Base-by-base conservation (phyloP, 2,329 filamentous ascomycete species). In the Aspergillus tubingensis region DNA sequence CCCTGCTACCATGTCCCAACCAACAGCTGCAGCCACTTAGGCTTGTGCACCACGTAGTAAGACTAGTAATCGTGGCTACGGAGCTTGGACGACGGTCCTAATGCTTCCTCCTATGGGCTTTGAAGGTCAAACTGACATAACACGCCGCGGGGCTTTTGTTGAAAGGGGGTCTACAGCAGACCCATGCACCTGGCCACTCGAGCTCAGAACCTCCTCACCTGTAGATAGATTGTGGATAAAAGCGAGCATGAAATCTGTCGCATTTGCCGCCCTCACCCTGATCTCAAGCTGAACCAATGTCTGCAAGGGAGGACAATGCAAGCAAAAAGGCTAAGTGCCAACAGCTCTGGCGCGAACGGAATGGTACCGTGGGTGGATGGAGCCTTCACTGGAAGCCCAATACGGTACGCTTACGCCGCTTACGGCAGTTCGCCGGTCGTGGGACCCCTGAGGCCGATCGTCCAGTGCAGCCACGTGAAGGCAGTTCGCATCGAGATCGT, bases 371-470 rank as follows among this genome's bases (percentile, higher is more conserved):
- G 13, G 8, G 17, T n/a, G 19, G 44, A 21, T 15, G 10, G 41
- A 51, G 11, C 48, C 17, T 23, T 17, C 10, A 8, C 19, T 23
- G 13, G 17, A 19, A 8, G 51, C 17, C 17, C 17, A 54, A 59
- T 59, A 57, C 47, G 47, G 27, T 56, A 51, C 54, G 61, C 44
- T 56, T 59, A 61, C 30, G 48, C 59, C 56, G 47, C 56, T 62
- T 62, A 58, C 49, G 58, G 60, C 47, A 60, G 62, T 67, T 68
- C 60, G 63, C 59, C 58, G 61, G 51, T 62, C 65, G 62, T 62
- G 60, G 59, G 58, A 67, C 63, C 66, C 66, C 65, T 68, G 65
- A 63, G 62, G 66, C 60, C 62, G 66, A 68, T 68, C 66, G 59
- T 58, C 59, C 58, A 63, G 43, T 62, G 57, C 58, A 50, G 66